Evolutionary conservation across 768 basidiomycete species (phyloP).

Genomic region (Termitomyces bulborhizus): DNA sequence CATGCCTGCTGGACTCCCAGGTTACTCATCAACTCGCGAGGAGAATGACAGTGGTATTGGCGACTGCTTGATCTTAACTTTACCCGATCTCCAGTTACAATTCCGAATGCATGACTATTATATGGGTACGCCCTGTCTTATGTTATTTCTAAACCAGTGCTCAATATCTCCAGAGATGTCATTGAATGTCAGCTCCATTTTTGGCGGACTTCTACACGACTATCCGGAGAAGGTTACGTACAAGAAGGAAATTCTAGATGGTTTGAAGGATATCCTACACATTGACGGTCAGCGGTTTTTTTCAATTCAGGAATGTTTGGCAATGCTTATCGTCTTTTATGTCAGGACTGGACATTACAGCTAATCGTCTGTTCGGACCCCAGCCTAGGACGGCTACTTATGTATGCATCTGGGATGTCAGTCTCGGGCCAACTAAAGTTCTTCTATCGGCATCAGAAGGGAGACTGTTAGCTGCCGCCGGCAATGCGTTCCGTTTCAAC

Average conservation of each 20-base stretch:
- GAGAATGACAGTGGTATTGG: constrained; percentile 37
- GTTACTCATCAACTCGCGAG: constrained; percentile 37
- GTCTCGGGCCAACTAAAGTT: constrained; percentile 57
- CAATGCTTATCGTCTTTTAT: background rate
- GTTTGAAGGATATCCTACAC: constrained; percentile 35
- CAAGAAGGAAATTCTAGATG: constrained; percentile 13
- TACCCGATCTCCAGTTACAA: constrained; percentile 70
- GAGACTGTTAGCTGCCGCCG: constrained; percentile 43
- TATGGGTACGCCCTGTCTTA: constrained; percentile 50
- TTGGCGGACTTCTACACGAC: constrained; percentile 41
- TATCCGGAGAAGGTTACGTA: constrained; percentile 37
- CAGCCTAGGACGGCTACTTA: constrained; percentile 81
- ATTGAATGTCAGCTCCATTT: constrained; percentile 61
- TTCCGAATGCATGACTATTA: constrained; percentile 80
- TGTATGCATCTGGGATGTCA: constrained; percentile 89
- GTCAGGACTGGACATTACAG: constrained; percentile 72
- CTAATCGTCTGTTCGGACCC: constrained; percentile 86
- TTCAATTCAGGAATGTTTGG: background rate
- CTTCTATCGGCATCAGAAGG: constrained; percentile 49
- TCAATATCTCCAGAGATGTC: constrained; percentile 55
- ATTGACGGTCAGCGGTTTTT: constrained; percentile 33
- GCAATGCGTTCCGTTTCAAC: constrained; percentile 57
- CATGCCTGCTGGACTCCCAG: constrained; percentile 63
- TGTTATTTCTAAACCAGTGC: background rate
- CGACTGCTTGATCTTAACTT: constrained; percentile 43